Percentiles rank a stretch among this genome's conserved stretches.
Evolutionary conservation across 2,329 filamentous ascomycete species (phyloP).

Genomic region (Pseudogymnoascus sp.): DNA sequence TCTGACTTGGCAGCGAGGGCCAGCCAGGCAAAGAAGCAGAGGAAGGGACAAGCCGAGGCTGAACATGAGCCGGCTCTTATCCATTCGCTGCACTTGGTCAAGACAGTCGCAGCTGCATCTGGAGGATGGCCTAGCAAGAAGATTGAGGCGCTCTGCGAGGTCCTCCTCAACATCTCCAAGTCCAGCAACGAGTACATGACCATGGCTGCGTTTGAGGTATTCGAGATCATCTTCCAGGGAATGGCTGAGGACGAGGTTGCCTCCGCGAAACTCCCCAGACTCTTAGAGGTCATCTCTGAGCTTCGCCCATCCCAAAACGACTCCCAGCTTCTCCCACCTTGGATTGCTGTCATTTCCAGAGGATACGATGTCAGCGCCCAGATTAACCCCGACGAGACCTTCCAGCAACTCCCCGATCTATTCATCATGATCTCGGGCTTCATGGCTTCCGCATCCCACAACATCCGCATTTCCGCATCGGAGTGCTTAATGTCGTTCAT

Average conservation of each 20-base stretch:
- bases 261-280: conserved; percentile 77
- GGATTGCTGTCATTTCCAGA: conserved; percentile 90
- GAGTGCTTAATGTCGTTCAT: conserved; percentile 93
- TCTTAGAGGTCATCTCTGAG: conserved; percentile 87
- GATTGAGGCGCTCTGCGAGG: conserved; percentile 84
- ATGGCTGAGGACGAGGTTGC: conserved; percentile 81
- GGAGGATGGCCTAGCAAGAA: conserved; percentile 96
- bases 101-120: conserved; percentile 76
- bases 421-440: conserved; percentile 75
- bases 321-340: conserved; percentile 86
- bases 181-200: conserved; percentile 93
- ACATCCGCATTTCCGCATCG: conserved; percentile 88
- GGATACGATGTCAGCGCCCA: conserved; percentile 92
- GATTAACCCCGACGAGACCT: conserved; percentile 81
- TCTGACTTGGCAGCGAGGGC: conserved; percentile 62
- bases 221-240: conserved; percentile 90
- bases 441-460: conserved; percentile 78
- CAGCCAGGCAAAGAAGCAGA: conserved; percentile 57
- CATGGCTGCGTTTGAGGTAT: conserved; percentile 93
- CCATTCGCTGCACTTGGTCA: conserved; percentile 85
- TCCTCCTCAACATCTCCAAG: conserved; percentile 79
- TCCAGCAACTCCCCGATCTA: conserved; percentile 77
- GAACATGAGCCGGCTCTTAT: conserved; percentile 76
- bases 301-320: conserved; percentile 87
- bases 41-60: conserved; percentile 47